Percentiles rank a stretch among this genome's conserved stretches.
Evolutionary conservation across 2,329 filamentous ascomycete species (phyloP).

Genomic region (Pseudofabraea citricarpa): DNA sequence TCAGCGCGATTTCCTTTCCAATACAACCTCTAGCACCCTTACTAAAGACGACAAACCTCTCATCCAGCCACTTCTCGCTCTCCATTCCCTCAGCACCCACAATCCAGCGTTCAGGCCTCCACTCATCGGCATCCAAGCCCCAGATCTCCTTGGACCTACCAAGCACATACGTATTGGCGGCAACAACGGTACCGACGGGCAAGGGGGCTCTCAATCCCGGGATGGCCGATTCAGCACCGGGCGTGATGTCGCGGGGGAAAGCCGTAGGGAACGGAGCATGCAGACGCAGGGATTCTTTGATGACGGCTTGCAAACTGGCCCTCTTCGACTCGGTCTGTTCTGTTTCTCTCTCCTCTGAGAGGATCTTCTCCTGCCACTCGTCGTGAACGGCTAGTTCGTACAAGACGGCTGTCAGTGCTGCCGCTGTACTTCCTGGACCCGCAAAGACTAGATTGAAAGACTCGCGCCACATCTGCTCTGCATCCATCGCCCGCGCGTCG

Average conservation of each 20-base stretch:
- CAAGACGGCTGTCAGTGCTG: constrained; percentile 1
- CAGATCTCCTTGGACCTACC: constrained; percentile 3
- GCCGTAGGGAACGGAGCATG: constrained; percentile 3
- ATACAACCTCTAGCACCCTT: constrained; percentile 33
- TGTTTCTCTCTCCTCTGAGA: neutral
- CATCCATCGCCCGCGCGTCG: constrained; percentile 1
- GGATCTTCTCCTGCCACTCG: constrained; percentile 1
- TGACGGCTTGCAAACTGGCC: neutral
- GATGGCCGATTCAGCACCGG: constrained; percentile 1
- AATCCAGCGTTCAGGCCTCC: constrained; percentile 34
- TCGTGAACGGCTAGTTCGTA: neutral
- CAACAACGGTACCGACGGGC: constrained; percentile 3
- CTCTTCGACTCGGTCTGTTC: too few species aligned
- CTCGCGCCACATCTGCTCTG: neutral
- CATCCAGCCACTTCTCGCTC: constrained; percentile 27
- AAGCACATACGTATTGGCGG: constrained; percentile 5
- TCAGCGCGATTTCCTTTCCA: constrained; percentile 29
- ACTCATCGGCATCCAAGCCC: constrained; percentile 3
- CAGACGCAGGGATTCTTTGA: constrained; percentile 1
- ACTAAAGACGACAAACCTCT: constrained; percentile 34
- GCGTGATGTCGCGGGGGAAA: constrained; percentile 3
- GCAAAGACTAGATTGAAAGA: constrained; percentile 5
- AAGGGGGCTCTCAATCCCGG: neutral
- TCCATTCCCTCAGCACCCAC: constrained; percentile 25
- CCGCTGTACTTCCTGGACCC: constrained; percentile 4